These are phyloP conservation scores for Xerophyta viscosa DNA, from an alignment of 106 monocot species.

Conservation along the genomic window DNA sequence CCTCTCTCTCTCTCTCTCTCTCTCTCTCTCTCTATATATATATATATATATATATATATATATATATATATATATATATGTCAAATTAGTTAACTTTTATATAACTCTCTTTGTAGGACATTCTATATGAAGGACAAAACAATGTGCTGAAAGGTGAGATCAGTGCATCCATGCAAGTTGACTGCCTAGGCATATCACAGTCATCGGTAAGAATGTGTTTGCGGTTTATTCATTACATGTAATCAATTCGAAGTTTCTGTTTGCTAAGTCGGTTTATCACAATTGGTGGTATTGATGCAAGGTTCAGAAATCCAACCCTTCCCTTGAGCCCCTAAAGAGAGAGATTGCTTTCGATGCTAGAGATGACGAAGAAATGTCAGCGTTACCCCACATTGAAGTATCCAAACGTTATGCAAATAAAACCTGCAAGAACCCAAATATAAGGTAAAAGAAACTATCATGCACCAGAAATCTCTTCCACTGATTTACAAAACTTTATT, in stretches of 20 bases:
- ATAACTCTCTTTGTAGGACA: background rate
- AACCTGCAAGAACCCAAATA: background rate
- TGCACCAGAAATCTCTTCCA: too few relatives aligned
- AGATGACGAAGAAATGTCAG: background rate
- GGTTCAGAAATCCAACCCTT: conserved; percentile 3
- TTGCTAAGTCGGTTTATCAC: background rate
- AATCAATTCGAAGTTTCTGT: background rate
- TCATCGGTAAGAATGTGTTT: background rate
- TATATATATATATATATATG: too few relatives aligned
- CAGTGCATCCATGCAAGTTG: background rate
- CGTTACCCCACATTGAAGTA: conserved; percentile 3
- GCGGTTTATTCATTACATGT: background rate
- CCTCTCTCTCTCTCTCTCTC: too few relatives aligned
- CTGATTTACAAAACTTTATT: too few relatives aligned
- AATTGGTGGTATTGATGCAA: background rate
- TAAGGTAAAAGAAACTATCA: conserved; percentile 12
- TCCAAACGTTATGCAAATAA: background rate
- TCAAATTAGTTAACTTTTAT: too few relatives aligned
- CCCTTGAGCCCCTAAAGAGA: background rate
- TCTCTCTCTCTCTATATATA: too few relatives aligned
- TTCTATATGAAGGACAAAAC: background rate
- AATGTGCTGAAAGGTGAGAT: background rate
- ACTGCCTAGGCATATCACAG: background rate
- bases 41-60: too few relatives aligned
- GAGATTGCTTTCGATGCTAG: background rate